Evolutionary conservation across 345 rosid genomes (phyloP).

Genomic region (Orychophragmus violaceus): DNA sequence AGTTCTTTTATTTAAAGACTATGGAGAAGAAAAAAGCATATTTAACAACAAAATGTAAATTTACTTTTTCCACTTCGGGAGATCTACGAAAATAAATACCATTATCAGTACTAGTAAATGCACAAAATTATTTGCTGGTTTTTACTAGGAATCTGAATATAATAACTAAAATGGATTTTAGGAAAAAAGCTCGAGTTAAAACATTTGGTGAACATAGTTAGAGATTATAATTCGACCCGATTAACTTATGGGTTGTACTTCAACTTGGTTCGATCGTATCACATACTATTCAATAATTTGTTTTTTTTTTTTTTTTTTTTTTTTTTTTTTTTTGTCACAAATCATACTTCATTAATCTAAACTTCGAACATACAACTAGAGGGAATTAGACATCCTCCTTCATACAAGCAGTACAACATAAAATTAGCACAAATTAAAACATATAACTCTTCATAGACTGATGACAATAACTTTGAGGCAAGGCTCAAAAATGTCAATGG

Average conservation of each 20-base stretch:
- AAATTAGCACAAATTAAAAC: too few species aligned
- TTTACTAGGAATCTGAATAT: background rate
- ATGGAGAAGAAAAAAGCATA: background rate
- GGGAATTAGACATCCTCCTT: too few species aligned
- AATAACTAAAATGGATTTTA: background rate
- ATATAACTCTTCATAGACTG: too few species aligned
- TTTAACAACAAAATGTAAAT: background rate
- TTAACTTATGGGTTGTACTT: background rate
- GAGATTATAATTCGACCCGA: background rate
- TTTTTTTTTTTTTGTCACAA: too few species aligned
- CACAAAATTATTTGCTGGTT: background rate
- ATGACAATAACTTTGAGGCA: too few species aligned
- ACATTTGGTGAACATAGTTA: background rate
- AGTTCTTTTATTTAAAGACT: background rate
- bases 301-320: too few species aligned
- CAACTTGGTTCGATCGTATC: background rate
- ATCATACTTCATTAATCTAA: too few species aligned
- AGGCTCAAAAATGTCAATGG: too few species aligned
- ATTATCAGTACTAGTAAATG: background rate
- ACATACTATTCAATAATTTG: background rate
- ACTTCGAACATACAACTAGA: too few species aligned
- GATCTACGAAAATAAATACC: background rate
- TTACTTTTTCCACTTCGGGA: background rate
- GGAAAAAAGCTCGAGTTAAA: background rate
- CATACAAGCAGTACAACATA: too few species aligned